These are phyloP conservation scores for Lentinus tigrinus DNA, from an alignment of 768 basidiomycete genomes.

Conservation along the genomic window DNA sequence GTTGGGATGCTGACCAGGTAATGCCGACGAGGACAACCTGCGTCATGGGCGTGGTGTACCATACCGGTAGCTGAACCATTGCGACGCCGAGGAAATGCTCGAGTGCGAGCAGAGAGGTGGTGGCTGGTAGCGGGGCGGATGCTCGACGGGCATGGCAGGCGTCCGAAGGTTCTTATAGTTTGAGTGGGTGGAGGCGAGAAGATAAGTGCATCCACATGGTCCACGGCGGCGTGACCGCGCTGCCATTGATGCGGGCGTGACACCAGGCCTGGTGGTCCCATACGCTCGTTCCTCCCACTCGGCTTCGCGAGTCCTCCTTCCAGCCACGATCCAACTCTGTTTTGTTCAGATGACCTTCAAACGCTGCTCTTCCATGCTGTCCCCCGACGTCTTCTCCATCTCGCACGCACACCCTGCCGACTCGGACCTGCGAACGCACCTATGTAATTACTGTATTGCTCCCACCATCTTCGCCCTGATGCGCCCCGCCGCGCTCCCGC, in stretches of 20 bases:
- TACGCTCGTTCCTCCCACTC: background rate
- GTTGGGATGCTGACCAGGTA: slow-evolving; percentile 26
- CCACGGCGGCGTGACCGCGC: no score
- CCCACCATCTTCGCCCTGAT: no score
- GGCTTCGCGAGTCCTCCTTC: background rate
- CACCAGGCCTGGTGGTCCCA: background rate
- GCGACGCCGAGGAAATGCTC: background rate
- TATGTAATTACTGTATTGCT: no score
- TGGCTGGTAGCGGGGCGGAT: background rate
- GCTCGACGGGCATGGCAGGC: background rate
- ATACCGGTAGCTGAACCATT: slow-evolving; percentile 26
- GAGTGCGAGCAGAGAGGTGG: background rate
- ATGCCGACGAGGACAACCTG: slow-evolving; percentile 38
- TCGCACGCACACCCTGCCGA: no score
- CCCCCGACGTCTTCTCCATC: no score
- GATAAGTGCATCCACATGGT: slow-evolving; percentile 15
- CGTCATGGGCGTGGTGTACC: slow-evolving; percentile 31
- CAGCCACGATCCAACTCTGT: background rate
- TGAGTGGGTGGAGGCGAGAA: background rate
- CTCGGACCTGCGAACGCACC: no score
- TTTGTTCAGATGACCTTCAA: no score
- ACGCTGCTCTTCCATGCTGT: background rate
- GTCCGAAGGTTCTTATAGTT: background rate
- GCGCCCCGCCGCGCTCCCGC: no score
- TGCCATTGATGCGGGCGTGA: slow-evolving; percentile 9